Evolutionary conservation across 2,329 filamentous ascomycete genomes (phyloP).

Genomic region (Botrytis squamosa): DNA sequence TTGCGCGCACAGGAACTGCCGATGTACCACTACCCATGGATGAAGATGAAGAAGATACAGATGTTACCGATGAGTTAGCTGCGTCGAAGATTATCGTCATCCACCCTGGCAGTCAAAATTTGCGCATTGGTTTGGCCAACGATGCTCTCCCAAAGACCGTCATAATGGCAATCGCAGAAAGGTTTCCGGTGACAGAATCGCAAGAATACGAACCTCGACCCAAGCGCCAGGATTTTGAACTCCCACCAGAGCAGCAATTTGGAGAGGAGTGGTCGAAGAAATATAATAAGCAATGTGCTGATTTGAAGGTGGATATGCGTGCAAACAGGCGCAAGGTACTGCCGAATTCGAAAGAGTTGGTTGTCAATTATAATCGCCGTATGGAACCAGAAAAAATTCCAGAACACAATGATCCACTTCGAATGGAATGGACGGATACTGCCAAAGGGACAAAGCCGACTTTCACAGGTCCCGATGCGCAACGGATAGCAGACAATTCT

Average conservation of each 20-base stretch:
- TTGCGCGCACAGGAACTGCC: conserved; percentile 71
- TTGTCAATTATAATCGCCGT: conserved; percentile 88
- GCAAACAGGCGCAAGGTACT: conserved; percentile 91
- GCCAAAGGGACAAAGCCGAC: conserved; percentile 62
- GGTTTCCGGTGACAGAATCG: conserved; percentile 74
- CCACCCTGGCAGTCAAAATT: conserved; percentile 91
- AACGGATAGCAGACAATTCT: conserved; percentile 86
- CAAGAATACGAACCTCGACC: conserved; percentile 81
- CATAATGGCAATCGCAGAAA: conserved; percentile 86
- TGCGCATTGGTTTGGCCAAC: conserved; percentile 91
- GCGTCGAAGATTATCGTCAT: conserved; percentile 93
- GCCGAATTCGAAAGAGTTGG: conserved; percentile 95
- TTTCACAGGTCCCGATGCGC: conserved; percentile 67
- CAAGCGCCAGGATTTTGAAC: conserved; percentile 59
- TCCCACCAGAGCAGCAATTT: conserved; percentile 72
- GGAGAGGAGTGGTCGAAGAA: conserved; percentile 76
- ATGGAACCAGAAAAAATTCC: conserved; percentile 83
- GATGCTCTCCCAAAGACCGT: conserved; percentile 93
- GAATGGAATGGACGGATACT: conserved; percentile 94
- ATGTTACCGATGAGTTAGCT: conserved; percentile 61
- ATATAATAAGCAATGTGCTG: conserved; percentile 79
- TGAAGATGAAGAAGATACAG: conserved; percentile 52
- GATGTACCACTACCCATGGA: conserved; percentile 63
- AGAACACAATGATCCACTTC: conserved; percentile 90
- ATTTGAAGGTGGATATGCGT: conserved; percentile 87